These are phyloP conservation scores for Trapa bicornis DNA, from an alignment of 345 rosid genomes.

Conservation along the genomic window DNA sequence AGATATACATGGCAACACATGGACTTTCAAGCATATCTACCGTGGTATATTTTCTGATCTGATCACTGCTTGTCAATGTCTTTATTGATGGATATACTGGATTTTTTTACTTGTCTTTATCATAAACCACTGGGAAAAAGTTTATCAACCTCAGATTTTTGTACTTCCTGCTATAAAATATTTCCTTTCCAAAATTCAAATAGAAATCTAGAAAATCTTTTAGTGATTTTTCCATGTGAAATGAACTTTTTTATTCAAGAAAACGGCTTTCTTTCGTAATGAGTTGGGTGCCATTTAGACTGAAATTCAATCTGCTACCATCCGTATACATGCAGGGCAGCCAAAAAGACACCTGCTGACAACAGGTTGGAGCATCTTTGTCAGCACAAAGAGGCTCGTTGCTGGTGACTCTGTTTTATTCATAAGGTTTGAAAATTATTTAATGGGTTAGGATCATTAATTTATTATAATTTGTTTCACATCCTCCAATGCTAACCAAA, in stretches of 20 bases:
- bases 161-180: too few relatives aligned
- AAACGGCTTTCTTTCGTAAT: too few relatives aligned
- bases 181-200: too few relatives aligned
- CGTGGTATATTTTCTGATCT: constrained; percentile 24
- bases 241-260: too few relatives aligned
- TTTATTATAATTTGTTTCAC: neutral
- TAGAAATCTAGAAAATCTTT: too few relatives aligned
- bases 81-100: neutral
- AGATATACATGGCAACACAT: constrained; percentile 40
- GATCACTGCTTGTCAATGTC: neutral
- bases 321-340: constrained; percentile 42
- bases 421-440: constrained; percentile 41
- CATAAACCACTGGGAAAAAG: too few relatives aligned
- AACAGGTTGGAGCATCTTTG: constrained; percentile 95
- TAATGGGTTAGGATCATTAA: neutral
- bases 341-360: constrained; percentile 87
- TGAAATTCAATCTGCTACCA: neutral
- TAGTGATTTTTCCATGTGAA: too few relatives aligned
- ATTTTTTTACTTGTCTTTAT: neutral
- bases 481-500: neutral
- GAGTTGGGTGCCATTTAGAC: neutral
- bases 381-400: constrained; percentile 80
- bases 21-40: constrained; percentile 56
- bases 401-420: constrained; percentile 94
- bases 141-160: too few relatives aligned